These are phyloP conservation scores for Phanerodontia chrysosporium DNA, from an alignment of 768 basidiomycete genomes.

Conservation along the genomic window DNA sequence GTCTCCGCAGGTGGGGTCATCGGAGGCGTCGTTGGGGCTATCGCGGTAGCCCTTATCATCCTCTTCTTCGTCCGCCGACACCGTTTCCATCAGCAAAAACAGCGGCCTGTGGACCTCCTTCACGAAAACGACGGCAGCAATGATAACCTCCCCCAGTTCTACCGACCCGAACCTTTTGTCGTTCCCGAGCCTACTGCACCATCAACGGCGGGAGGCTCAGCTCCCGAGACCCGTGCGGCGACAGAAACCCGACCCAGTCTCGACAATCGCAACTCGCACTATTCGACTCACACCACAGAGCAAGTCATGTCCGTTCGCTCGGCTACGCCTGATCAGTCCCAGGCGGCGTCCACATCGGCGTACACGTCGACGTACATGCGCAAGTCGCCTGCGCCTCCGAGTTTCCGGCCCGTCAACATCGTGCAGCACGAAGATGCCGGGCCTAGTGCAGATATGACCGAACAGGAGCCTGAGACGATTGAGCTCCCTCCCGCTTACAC, in stretches of 20 bases:
- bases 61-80: constrained; percentile 50
- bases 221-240: constrained; percentile 17
- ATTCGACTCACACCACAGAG: constrained; percentile 18
- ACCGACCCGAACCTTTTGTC: constrained; percentile 73
- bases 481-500: constrained; percentile 85
- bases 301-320: constrained; percentile 10
- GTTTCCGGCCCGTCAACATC: constrained; percentile 69
- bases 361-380: constrained; percentile 38
- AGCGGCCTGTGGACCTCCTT: constrained; percentile 66
- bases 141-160: constrained; percentile 54
- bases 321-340: constrained; percentile 14
- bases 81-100: constrained; percentile 37
- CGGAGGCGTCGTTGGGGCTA: constrained; percentile 51
- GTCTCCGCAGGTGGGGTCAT: constrained; percentile 56
- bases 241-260: constrained; percentile 13
- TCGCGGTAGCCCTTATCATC: constrained; percentile 39
- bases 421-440: constrained; percentile 87
- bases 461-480: constrained; percentile 61
- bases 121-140: constrained; percentile 49
- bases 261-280: constrained; percentile 19
- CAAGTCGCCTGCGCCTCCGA: constrained; percentile 41
- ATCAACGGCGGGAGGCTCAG: constrained; percentile 34
- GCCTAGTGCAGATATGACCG: constrained; percentile 37
- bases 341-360: constrained; percentile 26
- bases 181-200: constrained; percentile 56